Evolutionary conservation across 495 filamentous ascomycete species (phyloP).

Genomic region (Baudoinia panamericana): DNA sequence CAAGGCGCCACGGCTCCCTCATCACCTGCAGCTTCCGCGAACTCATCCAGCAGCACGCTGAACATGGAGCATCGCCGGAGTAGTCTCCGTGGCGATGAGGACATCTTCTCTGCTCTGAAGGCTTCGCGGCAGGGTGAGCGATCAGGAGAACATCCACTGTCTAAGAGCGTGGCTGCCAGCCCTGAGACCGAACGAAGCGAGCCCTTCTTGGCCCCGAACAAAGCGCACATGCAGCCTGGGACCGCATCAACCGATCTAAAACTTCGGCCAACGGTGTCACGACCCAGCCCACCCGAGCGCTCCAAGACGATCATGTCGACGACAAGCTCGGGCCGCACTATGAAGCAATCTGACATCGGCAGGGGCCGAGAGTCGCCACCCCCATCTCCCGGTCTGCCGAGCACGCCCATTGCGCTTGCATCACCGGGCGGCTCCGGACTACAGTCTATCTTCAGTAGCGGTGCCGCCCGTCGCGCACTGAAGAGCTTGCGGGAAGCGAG

Average conservation of each 20-base stretch:
- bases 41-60: conserved; percentile 42
- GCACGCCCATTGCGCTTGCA: conserved; percentile 38
- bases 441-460: conserved; percentile 42
- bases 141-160: conserved; percentile 58
- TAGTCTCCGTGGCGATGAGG: conserved; percentile 62
- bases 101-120: conserved; percentile 41
- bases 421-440: conserved; percentile 37
- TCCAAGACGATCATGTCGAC: conserved; percentile 47
- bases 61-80: conserved; percentile 46
- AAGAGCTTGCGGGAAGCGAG: conserved; percentile 34
- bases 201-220: conserved; percentile 25
- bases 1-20: conserved; percentile 1
- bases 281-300: conserved; percentile 38
- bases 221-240: not conserved
- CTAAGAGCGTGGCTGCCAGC: conserved; percentile 65
- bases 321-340: conserved; percentile 46
- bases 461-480: conserved; percentile 39
- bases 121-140: conserved; percentile 43
- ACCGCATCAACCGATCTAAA: not conserved
- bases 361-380: conserved; percentile 20
- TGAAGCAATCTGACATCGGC: conserved; percentile 23
- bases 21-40: conserved; percentile 14
- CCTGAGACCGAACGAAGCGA: conserved; percentile 43
- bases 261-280: conserved; percentile 15
- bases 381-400: conserved; percentile 30